Evolutionary conservation across 768 basidiomycete genomes (phyloP), one percentile per base, ranked within the genome.

Genomic region (Pleurotus ostreatus): DNA sequence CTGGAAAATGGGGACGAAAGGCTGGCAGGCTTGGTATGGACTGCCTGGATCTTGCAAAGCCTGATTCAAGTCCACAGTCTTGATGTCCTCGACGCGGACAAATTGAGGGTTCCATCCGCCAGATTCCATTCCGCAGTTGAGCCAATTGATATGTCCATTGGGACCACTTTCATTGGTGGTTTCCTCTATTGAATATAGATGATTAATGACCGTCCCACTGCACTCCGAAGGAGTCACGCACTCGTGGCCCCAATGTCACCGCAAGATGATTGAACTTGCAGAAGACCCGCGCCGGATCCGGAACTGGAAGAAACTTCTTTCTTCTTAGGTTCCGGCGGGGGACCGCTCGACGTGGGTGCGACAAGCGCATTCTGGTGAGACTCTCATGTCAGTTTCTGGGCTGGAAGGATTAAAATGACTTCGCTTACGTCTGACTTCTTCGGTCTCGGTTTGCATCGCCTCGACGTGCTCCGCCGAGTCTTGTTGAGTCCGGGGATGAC

Each of bases 21-120:
- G 34, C n/a, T 62, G 60, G 70, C 91, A 93, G 1, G 78, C 71
- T 38, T 74, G 63, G 76, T 89, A 92, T 1, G 86, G 80, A 39
- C 76, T 80, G 61, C 71, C 70, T 1, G 73, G 61, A 8, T 72
- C 66, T n/a, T 79, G 68, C 34, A 86, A 63, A 3, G 86, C 84
- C 2, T 69, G 61, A 30, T 68, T 65, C 20, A 89, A 68, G 23
- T 80, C 68, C 39, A 72, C 73, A 30, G 71, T 70, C 49, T 81
- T 66, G 45, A 89, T 66, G 54, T 88, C 78, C 39, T 74, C 52
- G 8, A 89, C 62, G 6, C 68, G 68, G 55, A 94, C 70, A 55
- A 68, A 66, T 13, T 91, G 89, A 15, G 93, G 91, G 47, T 70
- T 79, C 92, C 92, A 94, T 26, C 87, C 88, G 34, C 65, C 65